Conservation (phyloP, 257 asterid species). For the Coffea canephora region DNA sequence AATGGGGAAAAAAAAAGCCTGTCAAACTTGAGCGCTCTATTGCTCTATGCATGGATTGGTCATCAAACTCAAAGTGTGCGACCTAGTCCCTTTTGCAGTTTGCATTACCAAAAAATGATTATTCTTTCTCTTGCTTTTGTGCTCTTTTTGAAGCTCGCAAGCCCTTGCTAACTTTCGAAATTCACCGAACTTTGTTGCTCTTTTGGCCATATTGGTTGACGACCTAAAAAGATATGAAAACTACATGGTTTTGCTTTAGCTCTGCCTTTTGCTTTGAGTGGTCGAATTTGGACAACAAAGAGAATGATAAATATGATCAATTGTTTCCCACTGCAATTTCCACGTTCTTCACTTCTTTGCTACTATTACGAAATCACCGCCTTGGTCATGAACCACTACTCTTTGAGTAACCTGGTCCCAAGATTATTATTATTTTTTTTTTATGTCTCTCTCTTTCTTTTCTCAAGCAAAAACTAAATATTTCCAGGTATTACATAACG, state of each 20-base stretch:
- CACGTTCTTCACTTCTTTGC: not conserved
- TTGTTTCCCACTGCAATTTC: not conserved
- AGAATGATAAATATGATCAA: not conserved
- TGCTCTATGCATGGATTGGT: not conserved
- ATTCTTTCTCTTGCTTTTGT: conserved; percentile 5
- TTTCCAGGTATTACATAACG: not conserved
- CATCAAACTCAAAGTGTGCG: not conserved
- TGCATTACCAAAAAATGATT: not conserved
- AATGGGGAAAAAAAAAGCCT: not conserved
- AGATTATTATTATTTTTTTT: not conserved
- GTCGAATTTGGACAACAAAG: not conserved
- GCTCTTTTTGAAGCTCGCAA: conserved; percentile 13
- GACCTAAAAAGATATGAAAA: not conserved
- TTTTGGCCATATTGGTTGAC: conserved; percentile 10
- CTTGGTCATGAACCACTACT: not conserved
- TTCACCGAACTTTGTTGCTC: conserved; percentile 11
- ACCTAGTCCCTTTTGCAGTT: not conserved
- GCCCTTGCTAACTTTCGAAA: conserved; percentile 14
- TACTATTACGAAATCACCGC: not conserved
- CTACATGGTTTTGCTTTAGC: not conserved
- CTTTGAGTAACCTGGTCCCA: not conserved
- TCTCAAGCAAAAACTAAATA: not conserved
- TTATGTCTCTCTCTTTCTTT: not conserved
- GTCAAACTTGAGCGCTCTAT: not conserved
- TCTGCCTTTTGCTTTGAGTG: not conserved